A percentile compares a stretch with the other conserved stretches of the same genome.
Conservation (phyloP, 495 filamentous ascomycete genomes). For the Hypoxylon cercidicola region DNA sequence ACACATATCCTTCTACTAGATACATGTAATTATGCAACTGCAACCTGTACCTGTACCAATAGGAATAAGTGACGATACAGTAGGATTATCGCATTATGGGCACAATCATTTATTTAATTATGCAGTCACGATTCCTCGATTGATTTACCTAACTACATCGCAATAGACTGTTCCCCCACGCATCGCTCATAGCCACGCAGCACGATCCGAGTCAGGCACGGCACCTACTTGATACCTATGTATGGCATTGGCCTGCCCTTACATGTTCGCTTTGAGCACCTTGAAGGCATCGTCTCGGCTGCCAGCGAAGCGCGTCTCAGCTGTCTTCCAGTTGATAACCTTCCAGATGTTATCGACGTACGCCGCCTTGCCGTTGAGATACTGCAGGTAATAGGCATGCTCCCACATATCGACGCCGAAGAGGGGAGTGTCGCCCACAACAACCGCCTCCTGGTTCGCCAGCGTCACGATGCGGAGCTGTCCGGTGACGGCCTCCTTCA, state of each 20-base stretch:
- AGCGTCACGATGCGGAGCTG: constrained; percentile 78
- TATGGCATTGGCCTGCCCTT: constrained; percentile 1
- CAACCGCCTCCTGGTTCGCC: constrained; percentile 94
- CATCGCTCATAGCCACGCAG: too few relatives aligned
- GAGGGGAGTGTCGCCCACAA: constrained; percentile 84
- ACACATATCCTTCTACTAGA: not conserved
- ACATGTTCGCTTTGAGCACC: constrained; percentile 49
- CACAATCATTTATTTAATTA: too few relatives aligned
- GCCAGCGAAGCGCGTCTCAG: constrained; percentile 78
- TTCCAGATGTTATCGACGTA: constrained; percentile 98
- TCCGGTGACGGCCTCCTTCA: constrained; percentile 82
- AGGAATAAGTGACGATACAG: too few relatives aligned
- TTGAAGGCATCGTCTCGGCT: constrained; percentile 50
- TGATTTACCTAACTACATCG: too few relatives aligned
- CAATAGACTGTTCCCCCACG: too few relatives aligned
- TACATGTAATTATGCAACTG: not conserved
- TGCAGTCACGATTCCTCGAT: too few relatives aligned
- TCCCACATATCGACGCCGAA: constrained; percentile 99
- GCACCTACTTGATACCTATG: too few relatives aligned
- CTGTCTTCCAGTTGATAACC: constrained; percentile 96
- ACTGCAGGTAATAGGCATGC: constrained; percentile 78
- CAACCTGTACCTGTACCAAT: too few relatives aligned
- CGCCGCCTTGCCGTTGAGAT: constrained; percentile 98
- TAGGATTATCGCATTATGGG: too few relatives aligned
- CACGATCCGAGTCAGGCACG: too few relatives aligned